Evolutionary conservation across 768 basidiomycete genomes (phyloP), one percentile per base, ranked within the genome.

Genomic region (Nidularia pulvinata): DNA sequence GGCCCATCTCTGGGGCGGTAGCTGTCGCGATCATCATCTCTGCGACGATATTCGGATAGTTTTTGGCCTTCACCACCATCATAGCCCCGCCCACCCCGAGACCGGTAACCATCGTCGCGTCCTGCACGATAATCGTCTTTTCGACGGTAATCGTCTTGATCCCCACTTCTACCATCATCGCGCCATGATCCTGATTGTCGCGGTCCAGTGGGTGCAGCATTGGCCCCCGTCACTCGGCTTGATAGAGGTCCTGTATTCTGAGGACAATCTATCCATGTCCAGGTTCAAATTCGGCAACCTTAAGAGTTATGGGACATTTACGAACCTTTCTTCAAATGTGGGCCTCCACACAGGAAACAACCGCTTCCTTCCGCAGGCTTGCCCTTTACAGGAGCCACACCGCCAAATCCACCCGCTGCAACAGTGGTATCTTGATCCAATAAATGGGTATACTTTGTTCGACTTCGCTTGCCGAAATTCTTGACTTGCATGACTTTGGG

Each of bases 401-500:
- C 69, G 89, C 88, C 0, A 19, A 19, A 19, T 19, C 89, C 88
- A 33, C 84, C 88, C 47, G 64, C 73, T 10, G 67, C 55, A 22
- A 58, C 72, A 5, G 91, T 93, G 0, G 96, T 98, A 66, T 98
- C 96, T 76, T 98, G 92, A 63, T 95, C 95, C 36, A 93, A 71
- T 57, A 99, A 71, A 72, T 99, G 96, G 13, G 97, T 98, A 62
- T 98, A 98, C 74, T 99, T 95, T 33, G 93, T 94, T 46, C 90
- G 86, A 65, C 91, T 85, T 55, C 92, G 86, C 70, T 94, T 95
- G 46, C 93, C 93, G 64, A 95, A 98, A 73, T 98, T 88, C 69
- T 86, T 88, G 63, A 95, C 93, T 72, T 98, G 97, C 95, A 98
- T 96, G 53, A 97, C 90, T 72, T 92, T 84, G 7, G 97, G 97